Percentiles rank a stretch among this genome's conserved stretches.
Evolutionary conservation across 352 stramenopile genomes (phyloP).

Genomic region (Globisporangium barbulae): DNA sequence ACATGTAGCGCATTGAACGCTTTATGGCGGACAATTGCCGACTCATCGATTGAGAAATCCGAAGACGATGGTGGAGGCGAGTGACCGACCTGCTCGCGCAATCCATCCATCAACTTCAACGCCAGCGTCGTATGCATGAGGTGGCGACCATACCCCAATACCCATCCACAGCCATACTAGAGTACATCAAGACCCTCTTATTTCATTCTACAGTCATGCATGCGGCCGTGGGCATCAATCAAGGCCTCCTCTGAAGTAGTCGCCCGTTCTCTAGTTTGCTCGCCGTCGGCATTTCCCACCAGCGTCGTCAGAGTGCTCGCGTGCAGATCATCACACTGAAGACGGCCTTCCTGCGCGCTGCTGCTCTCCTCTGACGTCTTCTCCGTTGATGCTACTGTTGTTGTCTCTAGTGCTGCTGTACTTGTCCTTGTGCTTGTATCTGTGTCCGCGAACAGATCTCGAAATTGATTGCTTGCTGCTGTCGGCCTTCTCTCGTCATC

Average conservation of each 20-base stretch:
- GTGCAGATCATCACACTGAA: neutral
- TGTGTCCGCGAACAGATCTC: neutral
- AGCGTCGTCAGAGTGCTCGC: neutral
- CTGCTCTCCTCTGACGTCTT: neutral
- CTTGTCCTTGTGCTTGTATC: neutral
- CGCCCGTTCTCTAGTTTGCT: neutral
- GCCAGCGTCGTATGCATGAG: neutral
- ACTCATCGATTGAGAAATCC: neutral
- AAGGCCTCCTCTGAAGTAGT: neutral
- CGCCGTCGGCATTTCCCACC: neutral
- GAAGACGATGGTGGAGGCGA: neutral
- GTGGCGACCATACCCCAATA: neutral
- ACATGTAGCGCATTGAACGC: neutral
- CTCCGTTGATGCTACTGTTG: neutral
- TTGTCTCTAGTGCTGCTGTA: neutral
- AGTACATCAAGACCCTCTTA: neutral
- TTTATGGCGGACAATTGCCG: too few species aligned
- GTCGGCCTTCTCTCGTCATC: constrained; percentile 1
- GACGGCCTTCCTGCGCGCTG: neutral
- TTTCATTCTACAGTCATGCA: constrained; percentile 3
- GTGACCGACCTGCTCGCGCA: neutral
- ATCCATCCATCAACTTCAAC: constrained; percentile 3
- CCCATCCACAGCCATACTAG: too few species aligned
- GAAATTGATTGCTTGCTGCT: neutral
- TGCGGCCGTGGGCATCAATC: neutral